Percentiles rank a stretch among this genome's conserved stretches.
Conservation (phyloP, 2,329 filamentous ascomycete genomes). For the Pseudocercospora cruenta region DNA sequence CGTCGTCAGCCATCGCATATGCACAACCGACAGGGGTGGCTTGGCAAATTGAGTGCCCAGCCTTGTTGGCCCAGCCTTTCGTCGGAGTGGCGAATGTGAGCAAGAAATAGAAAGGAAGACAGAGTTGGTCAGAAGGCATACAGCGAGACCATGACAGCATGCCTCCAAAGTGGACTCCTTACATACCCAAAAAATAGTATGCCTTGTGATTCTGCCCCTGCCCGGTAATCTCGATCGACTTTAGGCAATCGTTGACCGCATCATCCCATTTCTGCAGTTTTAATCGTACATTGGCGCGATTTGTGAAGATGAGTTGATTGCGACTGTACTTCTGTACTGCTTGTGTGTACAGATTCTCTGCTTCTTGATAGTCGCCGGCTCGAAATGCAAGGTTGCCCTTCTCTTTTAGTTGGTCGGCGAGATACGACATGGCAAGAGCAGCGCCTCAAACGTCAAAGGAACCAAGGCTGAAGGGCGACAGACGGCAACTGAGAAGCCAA, state of each 20-base stretch:
- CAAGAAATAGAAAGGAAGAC: neutral
- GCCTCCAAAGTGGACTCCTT: neutral
- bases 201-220: constrained; percentile 63
- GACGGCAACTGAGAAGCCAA: neutral
- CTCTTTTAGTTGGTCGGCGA: constrained; percentile 53
- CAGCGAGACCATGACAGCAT: neutral
- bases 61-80: constrained; percentile 23
- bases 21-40: neutral
- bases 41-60: constrained; percentile 2
- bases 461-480: neutral
- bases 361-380: constrained; percentile 64
- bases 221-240: constrained; percentile 70
- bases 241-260: constrained; percentile 75
- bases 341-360: constrained; percentile 69
- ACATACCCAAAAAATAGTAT: constrained; percentile 68
- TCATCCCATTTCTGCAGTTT: constrained; percentile 73
- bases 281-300: constrained; percentile 81
- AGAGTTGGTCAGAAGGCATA: neutral
- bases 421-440: constrained; percentile 30
- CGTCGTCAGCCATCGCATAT: constrained; percentile 1
- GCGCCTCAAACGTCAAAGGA: neutral
- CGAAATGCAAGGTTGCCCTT: constrained; percentile 68
- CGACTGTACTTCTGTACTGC: constrained; percentile 78
- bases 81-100: neutral
- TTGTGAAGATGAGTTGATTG: constrained; percentile 83